Percentiles rank a stretch among this genome's conserved stretches.
Evolutionary conservation across 2,329 filamentous ascomycete genomes (phyloP).

Genomic region (Pseudogymnoascus sp.): DNA sequence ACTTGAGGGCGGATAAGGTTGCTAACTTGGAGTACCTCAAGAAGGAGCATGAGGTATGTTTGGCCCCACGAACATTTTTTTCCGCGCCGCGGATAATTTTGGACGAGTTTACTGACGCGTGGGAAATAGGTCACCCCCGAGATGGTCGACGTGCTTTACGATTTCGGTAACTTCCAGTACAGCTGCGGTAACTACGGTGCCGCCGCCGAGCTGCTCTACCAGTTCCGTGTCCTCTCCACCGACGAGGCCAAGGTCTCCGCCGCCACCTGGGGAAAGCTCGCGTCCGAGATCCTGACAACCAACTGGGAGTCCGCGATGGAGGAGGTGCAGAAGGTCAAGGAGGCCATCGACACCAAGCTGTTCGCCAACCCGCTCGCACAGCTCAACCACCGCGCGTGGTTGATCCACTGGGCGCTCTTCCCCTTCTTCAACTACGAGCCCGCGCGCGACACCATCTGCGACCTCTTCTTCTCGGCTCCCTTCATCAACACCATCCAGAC

Average conservation of each 20-base stretch:
- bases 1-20: constrained; percentile 91
- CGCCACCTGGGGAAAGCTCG: constrained; percentile 96
- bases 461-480: constrained; percentile 91
- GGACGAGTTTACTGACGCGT: constrained; percentile 14
- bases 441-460: constrained; percentile 82
- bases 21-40: constrained; percentile 98
- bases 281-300: constrained; percentile 86
- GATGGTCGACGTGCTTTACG: constrained; percentile 93
- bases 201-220: constrained; percentile 88
- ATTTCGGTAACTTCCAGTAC: constrained; percentile 96
- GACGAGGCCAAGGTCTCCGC: constrained; percentile 96
- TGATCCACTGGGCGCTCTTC: constrained; percentile 98
- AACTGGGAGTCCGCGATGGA: constrained; percentile 94
- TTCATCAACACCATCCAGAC: constrained; percentile 99
- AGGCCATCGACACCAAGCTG: constrained; percentile 85
- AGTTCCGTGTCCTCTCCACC: constrained; percentile 95
- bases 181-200: constrained; percentile 89
- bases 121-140: constrained; percentile 67
- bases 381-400: constrained; percentile 91
- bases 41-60: constrained; percentile 79
- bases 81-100: background rate
- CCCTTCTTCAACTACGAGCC: constrained; percentile 97
- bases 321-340: constrained; percentile 82
- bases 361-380: constrained; percentile 96
- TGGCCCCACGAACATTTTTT: constrained; percentile 1